Percentiles rank a stretch among this genome's conserved stretches.
Conservation (phyloP, 768 basidiomycete species). For the Russula abietina region DNA sequence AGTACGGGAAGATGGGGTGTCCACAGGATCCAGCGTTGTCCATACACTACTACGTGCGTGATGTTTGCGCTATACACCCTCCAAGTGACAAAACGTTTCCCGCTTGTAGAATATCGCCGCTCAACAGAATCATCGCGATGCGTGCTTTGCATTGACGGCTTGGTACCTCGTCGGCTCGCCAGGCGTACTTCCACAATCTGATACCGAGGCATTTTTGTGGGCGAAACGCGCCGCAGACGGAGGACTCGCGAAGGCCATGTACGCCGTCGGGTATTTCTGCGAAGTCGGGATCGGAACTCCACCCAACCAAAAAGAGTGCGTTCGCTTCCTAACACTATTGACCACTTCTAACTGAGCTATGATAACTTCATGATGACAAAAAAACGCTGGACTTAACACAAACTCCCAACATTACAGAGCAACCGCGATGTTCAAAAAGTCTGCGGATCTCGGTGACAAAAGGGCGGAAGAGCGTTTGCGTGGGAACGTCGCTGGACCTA, state of each 20-base stretch:
- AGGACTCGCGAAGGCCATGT: conserved; percentile 92
- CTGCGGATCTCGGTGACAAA: conserved; percentile 90
- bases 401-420: conserved; percentile 44
- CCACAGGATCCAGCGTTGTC: conserved; percentile 95
- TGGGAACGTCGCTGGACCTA: conserved; percentile 47
- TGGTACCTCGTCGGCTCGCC: conserved; percentile 99
- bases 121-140: conserved; percentile 93
- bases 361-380: neutral
- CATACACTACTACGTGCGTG: conserved; percentile 96
- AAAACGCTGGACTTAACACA: neutral
- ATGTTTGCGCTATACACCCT: neutral
- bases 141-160: conserved; percentile 95
- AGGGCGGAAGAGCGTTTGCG: conserved; percentile 82
- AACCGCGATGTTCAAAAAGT: conserved; percentile 76
- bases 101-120: conserved; percentile 84
- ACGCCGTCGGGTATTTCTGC: conserved; percentile 95
- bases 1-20: conserved; percentile 98
- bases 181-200: conserved; percentile 94
- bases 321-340: conserved; percentile 18
- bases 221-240: conserved; percentile 91
- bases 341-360: neutral
- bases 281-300: conserved; percentile 89
- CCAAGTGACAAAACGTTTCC: neutral
- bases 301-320: conserved; percentile 61
- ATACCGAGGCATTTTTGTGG: conserved; percentile 98